Evolutionary conservation across 805 yeast species (phyloP), one percentile per base, ranked within the genome.

Genomic region (Alloascoidea africana): DNA sequence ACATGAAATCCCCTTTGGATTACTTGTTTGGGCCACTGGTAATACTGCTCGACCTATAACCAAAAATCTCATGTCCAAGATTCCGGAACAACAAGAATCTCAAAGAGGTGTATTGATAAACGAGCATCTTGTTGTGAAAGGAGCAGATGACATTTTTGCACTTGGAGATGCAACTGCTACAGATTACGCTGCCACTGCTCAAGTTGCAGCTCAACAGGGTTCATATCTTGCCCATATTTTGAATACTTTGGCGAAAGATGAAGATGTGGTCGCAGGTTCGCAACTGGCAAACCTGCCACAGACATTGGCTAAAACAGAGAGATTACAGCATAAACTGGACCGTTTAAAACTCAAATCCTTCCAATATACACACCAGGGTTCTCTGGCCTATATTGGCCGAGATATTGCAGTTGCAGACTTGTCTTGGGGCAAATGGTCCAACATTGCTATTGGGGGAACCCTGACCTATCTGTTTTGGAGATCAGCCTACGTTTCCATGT

Each of bases 11-110:
- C 95, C 95, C 36, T 87, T 87, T 56, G 97, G 97, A 54, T 68
- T 85, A 49, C 68, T 87, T 47, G 93, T 87, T 44, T 87, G 97
- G 97, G 96, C 96, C 41, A 87, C 96, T 44, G 97, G 97, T 63
- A 86, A 87, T 59, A 86, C 87, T 39, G 86, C 85, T 45, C 76
- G 96, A 61, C 76, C 73, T 34, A 66, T 89, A 36, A 70, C 82
- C 36, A 65, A 71, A 44, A 70, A 73, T 50, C 65, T 87, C 51
- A 72, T 83, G 58, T 52, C 69, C 35, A 68, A 70, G 58, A 65
- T 89, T 47, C 79, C 82, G 34, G 81, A 72, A 49, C 87, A 81
- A 62, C 76, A 73, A 59, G 74, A 77, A 53, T 85, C 94, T 36
- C 76, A 93, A 65, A 77, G 96, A 59, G 97, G 97, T 44, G 68